Base-by-base conservation (phyloP, 768 basidiomycete genomes). In the Kwoniella dejecticola region DNA sequence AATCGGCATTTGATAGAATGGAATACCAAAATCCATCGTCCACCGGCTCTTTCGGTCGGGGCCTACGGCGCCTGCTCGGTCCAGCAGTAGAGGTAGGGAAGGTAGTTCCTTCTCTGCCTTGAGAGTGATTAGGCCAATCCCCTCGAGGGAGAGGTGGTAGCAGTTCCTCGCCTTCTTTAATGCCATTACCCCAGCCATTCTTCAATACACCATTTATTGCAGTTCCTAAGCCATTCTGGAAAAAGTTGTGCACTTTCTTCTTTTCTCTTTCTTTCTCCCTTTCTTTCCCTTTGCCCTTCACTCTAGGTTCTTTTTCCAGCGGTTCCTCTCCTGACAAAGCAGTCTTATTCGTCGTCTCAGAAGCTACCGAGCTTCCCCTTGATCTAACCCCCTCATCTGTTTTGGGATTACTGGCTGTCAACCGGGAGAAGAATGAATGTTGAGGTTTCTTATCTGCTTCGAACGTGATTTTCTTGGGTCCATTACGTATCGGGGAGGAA, bases 181-280 rank as follows among this genome's bases (percentile, higher is more conserved):
- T 42, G 27, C 54, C 66, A 21, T 50, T 27, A n/a, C 74, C 74
- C 74, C 74, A 75, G 2, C 74, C 74, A 53, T 66, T 46, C 38
- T 59, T 67, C 52, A 68, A 17, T 23, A 44, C 45, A 0, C 63
- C 62, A 13, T 52, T 38, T 26, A n/a, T 27, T 10, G 31, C 60
- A 12, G 23, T 44, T 12, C 38, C 62, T n/a, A n/a, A n/a, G 24
- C 60, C 58, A 46, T 46, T 13, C 12, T 26, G 21, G 57, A 75
- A 75, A 58, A 75, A 72, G 0, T 53, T 23, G 53, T 75, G 67
- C 3, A 67, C 61, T 26, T 66, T 69, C 17, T 44, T 48, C 40
- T 52, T 55, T 1, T 42, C 48, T 24, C 42, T 50, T 24, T 42
- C 38, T 27, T 44, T 41, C 3, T 42, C 48, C 26, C 42, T 50